Evolutionary conservation across 352 stramenopile species (phyloP), one percentile per base, ranked within the genome.

Genomic region (Nothophytophthora sp.): DNA sequence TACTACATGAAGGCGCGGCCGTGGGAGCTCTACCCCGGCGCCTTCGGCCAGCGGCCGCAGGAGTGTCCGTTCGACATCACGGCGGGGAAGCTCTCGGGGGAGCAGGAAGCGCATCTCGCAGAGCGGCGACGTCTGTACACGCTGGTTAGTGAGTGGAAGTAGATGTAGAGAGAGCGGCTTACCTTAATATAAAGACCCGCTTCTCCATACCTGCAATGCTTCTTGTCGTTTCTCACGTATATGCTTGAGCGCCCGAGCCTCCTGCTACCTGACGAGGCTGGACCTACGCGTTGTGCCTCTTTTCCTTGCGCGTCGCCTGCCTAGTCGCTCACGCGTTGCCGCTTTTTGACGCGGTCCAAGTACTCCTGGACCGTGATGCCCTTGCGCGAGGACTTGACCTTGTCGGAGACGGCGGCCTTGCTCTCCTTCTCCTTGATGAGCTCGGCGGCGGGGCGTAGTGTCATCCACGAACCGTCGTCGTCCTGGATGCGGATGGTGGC

Each of bases 321-420:
- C 63, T 72, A 81, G 30, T 81, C 61, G 55, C 57, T 58, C 32
- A 88, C 71, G 48, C 76, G 76, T 30, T 68, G 70, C 30, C 71
- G 63, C 60, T 89, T 90, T 61, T 92, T 92, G 36, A 94, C 81
- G 42, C 84, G 84, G 51, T 92, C 80, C 43, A 94, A 90, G 63
- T 94, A 94, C 43, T 94, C 84, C 51, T 94, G 90, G 24, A 94
- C 78, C 30, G 84, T 82, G 37, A 94, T 88, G 20, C 84, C 84
- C 49, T 86, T 87, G 49, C 84, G 81, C 8, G 65, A 65, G 12
- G 75, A 72, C 60, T 94, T 94, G 15, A 80, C 72, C 33, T 87
- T 78, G 3, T 77, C 67, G 10, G 81, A 77, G 3, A 94, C 77
- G 7, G 76, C 51, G 0, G 73, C 67, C 44, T 90, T 90, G 44